Evolutionary conservation across 2,329 filamentous ascomycete genomes (phyloP).

Genomic region (Zelopaecilomyces penicillatus): DNA sequence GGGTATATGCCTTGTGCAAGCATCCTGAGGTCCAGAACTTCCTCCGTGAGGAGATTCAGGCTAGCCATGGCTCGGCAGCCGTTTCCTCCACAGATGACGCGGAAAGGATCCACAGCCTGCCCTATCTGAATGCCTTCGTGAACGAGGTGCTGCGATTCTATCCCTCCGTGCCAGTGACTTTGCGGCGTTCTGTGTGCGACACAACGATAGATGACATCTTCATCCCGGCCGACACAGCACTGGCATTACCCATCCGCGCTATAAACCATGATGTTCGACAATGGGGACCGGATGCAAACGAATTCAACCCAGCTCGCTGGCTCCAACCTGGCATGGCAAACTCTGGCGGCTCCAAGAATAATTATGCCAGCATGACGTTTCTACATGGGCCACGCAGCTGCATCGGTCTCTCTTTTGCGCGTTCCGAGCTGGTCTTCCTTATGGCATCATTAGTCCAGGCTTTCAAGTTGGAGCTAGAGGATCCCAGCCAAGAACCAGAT

Average conservation of each 20-base stretch:
- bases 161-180: conserved; percentile 21
- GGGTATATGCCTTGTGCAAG: conserved; percentile 28
- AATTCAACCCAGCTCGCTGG: conserved; percentile 32
- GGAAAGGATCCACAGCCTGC: conserved; percentile 7
- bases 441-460: conserved; percentile 67
- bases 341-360: conserved; percentile 54
- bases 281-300: conserved; percentile 28
- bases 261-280: conserved; percentile 16
- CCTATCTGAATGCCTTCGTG: conserved; percentile 33
- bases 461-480: conserved; percentile 51
- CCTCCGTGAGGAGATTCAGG: conserved; percentile 30
- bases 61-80: background rate
- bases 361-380: conserved; percentile 69
- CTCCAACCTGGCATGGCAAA: conserved; percentile 2
- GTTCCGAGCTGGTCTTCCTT: conserved; percentile 75
- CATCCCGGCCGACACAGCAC: conserved; percentile 28
- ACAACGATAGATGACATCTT: conserved; percentile 21
- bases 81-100: background rate
- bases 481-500: too few species aligned
- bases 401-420: conserved; percentile 52
- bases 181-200: conserved; percentile 24
- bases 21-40: conserved; percentile 28
- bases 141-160: conserved; percentile 35
- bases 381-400: conserved; percentile 45
- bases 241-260: conserved; percentile 22